Evolutionary conservation across 768 basidiomycete genomes (phyloP).

Genomic region (Auricularia heimuer): DNA sequence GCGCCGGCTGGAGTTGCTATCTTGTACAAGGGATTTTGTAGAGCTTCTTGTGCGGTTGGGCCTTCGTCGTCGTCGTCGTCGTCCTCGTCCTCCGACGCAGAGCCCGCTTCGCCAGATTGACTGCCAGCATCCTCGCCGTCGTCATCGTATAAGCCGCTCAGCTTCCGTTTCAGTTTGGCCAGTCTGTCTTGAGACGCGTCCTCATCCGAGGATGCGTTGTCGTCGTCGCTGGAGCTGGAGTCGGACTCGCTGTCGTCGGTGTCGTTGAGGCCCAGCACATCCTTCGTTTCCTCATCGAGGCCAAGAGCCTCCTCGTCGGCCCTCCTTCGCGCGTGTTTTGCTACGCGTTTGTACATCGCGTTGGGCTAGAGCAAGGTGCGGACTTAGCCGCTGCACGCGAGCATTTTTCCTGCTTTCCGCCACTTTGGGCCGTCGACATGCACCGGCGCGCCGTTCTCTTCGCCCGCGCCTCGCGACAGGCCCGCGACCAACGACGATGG

Average conservation of each 20-base stretch:
- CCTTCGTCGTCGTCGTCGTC: conserved; percentile 28
- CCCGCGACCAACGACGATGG: not conserved
- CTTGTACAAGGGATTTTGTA: conserved; percentile 54
- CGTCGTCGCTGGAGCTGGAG: conserved; percentile 20
- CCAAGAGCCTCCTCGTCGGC: conserved; percentile 58
- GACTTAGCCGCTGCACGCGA: not conserved
- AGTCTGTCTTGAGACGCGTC: conserved; percentile 13
- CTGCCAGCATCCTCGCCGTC: conserved; percentile 11
- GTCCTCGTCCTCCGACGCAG: conserved; percentile 10
- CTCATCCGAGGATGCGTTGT: conserved; percentile 11
- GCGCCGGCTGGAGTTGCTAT: conserved; percentile 45
- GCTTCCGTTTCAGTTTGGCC: not conserved
- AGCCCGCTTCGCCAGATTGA: conserved; percentile 12
- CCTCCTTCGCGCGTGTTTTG: conserved; percentile 50
- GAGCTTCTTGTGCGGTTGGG: conserved; percentile 48
- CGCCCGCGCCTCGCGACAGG: not conserved
- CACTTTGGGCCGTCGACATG: not conserved
- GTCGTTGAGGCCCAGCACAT: conserved; percentile 56
- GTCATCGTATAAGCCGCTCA: conserved; percentile 1
- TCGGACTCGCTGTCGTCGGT: conserved; percentile 65
- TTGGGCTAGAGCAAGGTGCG: not conserved
- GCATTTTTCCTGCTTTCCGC: not conserved
- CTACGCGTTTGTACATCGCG: conserved; percentile 70
- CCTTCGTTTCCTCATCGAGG: conserved; percentile 53
- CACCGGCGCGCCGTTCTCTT: not conserved